These are phyloP conservation scores for Achaetomiella virescens DNA, from an alignment of 495 filamentous ascomycete species.

Conservation along the genomic window DNA sequence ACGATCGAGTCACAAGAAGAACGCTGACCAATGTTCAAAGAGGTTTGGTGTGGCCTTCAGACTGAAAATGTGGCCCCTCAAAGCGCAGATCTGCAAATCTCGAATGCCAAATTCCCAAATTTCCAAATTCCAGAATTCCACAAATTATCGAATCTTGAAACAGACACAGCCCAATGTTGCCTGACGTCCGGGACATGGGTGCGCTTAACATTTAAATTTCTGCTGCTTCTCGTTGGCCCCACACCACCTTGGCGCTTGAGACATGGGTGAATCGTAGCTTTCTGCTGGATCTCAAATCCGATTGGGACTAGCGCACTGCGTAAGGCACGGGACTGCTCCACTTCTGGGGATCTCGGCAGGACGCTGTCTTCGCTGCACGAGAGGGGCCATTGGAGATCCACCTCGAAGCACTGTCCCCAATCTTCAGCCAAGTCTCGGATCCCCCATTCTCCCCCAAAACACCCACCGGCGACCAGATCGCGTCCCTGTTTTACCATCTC, in stretches of 20 bases:
- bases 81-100: no score
- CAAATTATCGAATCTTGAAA: neutral
- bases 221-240: neutral
- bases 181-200: neutral
- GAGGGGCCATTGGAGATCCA: conserved; percentile 30
- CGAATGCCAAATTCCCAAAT: neutral
- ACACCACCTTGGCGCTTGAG: conserved; percentile 10
- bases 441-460: conserved; percentile 20
- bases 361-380: neutral
- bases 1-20: no score
- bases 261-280: neutral
- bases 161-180: neutral
- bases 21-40: no score
- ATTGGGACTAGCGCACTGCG: conserved; percentile 9
- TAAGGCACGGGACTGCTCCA: neutral
- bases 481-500: conserved; percentile 7
- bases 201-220: conserved; percentile 27
- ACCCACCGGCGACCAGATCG: conserved; percentile 14
- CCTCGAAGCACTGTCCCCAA: conserved; percentile 18
- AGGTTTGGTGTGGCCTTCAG: no score
- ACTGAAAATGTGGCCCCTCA: no score
- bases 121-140: no score
- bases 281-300: neutral
- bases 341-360: neutral
- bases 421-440: conserved; percentile 18